Evolutionary conservation across 331 rosid species (phyloP).

Genomic region (Stylosanthes scabra): DNA sequence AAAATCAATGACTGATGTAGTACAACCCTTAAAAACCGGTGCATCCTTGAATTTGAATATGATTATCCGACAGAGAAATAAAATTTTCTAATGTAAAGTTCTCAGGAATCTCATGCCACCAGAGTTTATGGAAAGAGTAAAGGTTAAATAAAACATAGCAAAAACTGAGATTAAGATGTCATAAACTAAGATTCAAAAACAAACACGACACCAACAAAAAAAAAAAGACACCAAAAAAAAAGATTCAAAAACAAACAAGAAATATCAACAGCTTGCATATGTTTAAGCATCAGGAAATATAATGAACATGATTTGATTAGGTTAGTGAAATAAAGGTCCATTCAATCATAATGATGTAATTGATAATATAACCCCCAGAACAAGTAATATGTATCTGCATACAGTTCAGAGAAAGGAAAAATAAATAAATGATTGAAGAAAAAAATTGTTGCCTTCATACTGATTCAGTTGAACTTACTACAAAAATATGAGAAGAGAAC

Average conservation of each 20-base stretch:
- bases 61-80: too few relatives aligned
- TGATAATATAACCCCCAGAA: neutral
- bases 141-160: too few relatives aligned
- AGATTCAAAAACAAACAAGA: neutral
- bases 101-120: too few relatives aligned
- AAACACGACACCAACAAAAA: too few relatives aligned
- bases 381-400: slow-evolving; percentile 1
- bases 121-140: too few relatives aligned
- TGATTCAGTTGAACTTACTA: neutral
- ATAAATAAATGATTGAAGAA: neutral
- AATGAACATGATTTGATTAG: neutral
- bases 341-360: neutral
- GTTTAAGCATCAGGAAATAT: neutral
- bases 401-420: neutral
- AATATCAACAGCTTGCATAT: neutral
- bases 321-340: slow-evolving; percentile 5
- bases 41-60: too few relatives aligned
- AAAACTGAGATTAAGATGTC: too few relatives aligned
- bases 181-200: neutral
- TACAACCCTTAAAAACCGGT: too few relatives aligned
- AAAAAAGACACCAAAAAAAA: too few relatives aligned
- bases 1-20: too few relatives aligned
- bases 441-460: neutral
- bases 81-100: too few relatives aligned
- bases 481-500: neutral